These are phyloP conservation scores for Dissoconium aciculare DNA, from an alignment of 2,329 filamentous ascomycete species.

Conservation along the genomic window DNA sequence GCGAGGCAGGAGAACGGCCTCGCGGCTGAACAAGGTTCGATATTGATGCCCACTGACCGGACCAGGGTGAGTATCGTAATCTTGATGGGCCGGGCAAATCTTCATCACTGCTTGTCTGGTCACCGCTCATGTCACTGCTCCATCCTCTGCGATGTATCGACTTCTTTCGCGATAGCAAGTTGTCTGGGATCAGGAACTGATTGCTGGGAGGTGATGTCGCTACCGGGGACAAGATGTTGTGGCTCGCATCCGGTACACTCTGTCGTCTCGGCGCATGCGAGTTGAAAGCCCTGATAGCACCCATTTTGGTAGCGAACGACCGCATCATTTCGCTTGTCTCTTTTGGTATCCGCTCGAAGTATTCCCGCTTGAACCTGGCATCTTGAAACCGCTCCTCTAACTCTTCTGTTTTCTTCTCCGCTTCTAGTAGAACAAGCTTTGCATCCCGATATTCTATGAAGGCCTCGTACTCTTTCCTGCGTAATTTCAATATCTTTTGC, in stretches of 20 bases:
- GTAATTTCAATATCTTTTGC: slow-evolving; percentile 20
- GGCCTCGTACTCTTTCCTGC: slow-evolving; percentile 18
- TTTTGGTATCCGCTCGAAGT: slow-evolving; percentile 20
- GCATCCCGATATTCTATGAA: slow-evolving; percentile 20
- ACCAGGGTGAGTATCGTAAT: slow-evolving; percentile 3
- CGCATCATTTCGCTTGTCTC: slow-evolving; percentile 19
- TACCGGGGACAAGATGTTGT: slow-evolving; percentile 13
- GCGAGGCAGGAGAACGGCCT: not conserved
- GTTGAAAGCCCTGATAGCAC: slow-evolving; percentile 17
- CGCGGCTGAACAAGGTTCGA: not conserved
- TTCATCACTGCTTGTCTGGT: slow-evolving; percentile 23
- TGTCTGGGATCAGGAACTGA: slow-evolving; percentile 14
- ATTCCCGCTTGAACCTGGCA: slow-evolving; percentile 21
- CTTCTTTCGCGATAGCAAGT: slow-evolving; percentile 9
- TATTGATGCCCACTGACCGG: not conserved
- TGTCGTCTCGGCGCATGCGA: slow-evolving; percentile 11
- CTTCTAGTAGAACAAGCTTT: slow-evolving; percentile 21
- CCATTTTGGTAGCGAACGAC: slow-evolving; percentile 18
- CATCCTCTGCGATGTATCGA: slow-evolving; percentile 17
- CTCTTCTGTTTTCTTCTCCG: slow-evolving; percentile 18
- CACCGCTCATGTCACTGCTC: slow-evolving; percentile 22
- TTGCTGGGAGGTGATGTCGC: slow-evolving; percentile 11
- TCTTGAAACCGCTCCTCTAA: slow-evolving; percentile 17
- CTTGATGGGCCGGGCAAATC: slow-evolving; percentile 8
- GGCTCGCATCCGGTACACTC: slow-evolving; percentile 10